Percentiles rank a stretch among this genome's conserved stretches.
These are phyloP conservation scores for Gamarada debralockiae DNA, from an alignment of 495 filamentous ascomycete species.

Conservation along the genomic window DNA sequence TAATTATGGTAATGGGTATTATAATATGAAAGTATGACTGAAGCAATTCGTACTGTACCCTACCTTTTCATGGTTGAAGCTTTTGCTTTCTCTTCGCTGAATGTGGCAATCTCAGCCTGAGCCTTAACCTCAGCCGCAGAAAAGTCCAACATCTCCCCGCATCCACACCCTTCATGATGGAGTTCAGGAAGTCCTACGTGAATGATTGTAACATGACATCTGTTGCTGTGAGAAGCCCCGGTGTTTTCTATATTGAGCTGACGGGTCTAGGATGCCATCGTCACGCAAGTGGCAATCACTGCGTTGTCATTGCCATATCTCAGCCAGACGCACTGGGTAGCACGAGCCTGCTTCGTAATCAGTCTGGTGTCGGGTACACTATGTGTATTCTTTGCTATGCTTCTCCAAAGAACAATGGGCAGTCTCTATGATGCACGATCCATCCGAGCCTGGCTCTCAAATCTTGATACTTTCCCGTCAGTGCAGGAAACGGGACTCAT, in stretches of 20 bases:
- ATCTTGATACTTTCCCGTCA: too few species aligned
- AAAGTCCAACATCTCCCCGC: too few species aligned
- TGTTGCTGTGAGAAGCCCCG: conserved; percentile 16
- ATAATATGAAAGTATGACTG: too few species aligned
- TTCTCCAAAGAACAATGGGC: conserved; percentile 1
- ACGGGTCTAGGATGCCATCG: conserved; percentile 24
- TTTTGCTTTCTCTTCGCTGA: too few species aligned
- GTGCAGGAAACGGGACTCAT: too few species aligned
- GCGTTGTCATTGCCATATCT: conserved; percentile 19
- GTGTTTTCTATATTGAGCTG: not conserved
- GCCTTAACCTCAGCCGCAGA: too few species aligned
- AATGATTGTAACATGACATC: conserved; percentile 23
- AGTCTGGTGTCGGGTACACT: conserved; percentile 20
- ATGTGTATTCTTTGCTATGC: conserved; percentile 22
- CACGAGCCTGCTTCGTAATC: conserved; percentile 19
- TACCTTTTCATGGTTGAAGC: too few species aligned
- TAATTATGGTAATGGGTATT: too few species aligned
- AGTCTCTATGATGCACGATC: not conserved
- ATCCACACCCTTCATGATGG: too few species aligned
- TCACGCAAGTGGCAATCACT: conserved; percentile 29
- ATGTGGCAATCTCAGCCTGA: too few species aligned
- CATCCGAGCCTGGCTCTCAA: not conserved
- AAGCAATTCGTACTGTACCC: too few species aligned
- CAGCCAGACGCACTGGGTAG: conserved; percentile 24
- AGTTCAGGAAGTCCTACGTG: not conserved